phyloP scores from a whole-genome alignment of 2,329 filamentous ascomycete genomes.

The Dothistroma septosporum region DNA sequence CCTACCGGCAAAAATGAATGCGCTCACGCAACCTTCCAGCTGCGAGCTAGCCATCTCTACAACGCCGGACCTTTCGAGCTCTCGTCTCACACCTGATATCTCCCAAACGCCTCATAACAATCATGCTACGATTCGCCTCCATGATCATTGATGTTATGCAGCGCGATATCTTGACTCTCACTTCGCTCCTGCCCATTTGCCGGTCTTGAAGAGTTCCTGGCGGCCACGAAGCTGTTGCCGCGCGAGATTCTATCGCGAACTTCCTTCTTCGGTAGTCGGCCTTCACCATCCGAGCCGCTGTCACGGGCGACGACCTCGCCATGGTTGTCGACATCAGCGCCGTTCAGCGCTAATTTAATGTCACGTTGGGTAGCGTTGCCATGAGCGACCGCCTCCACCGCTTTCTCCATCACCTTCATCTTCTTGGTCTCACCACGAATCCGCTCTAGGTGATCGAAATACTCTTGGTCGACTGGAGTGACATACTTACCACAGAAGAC shows the following conservation, averaged over 20 bases:
- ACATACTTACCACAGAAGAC: conserved; percentile 88
- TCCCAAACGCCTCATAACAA: background rate
- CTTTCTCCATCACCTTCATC: conserved; percentile 61
- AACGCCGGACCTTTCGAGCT: background rate
- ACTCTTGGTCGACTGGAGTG: conserved; percentile 71
- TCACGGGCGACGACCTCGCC: conserved; percentile 55
- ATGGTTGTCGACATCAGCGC: conserved; percentile 53
- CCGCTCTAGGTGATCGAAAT: conserved; percentile 75
- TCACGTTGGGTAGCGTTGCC: conserved; percentile 59
- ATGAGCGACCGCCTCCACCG: conserved; percentile 60
- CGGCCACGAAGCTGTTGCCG: conserved; percentile 32
- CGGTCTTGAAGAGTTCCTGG: conserved; percentile 11
- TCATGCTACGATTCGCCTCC: background rate
- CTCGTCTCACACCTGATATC: background rate
- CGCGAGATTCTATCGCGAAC: conserved; percentile 41
- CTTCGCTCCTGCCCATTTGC: conserved; percentile 13
- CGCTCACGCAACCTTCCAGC: background rate
- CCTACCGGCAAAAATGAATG: background rate
- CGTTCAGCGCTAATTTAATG: conserved; percentile 59
- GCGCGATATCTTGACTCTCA: conserved; percentile 54
- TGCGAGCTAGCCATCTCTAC: background rate
- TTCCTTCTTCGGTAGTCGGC: conserved; percentile 21
- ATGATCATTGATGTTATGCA: conserved; percentile 38
- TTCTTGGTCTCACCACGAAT: conserved; percentile 67
- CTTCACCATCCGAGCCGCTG: conserved; percentile 29